Evolutionary conservation across 305 asterid species (phyloP).

Genomic region (Fraxinus baroniana): DNA sequence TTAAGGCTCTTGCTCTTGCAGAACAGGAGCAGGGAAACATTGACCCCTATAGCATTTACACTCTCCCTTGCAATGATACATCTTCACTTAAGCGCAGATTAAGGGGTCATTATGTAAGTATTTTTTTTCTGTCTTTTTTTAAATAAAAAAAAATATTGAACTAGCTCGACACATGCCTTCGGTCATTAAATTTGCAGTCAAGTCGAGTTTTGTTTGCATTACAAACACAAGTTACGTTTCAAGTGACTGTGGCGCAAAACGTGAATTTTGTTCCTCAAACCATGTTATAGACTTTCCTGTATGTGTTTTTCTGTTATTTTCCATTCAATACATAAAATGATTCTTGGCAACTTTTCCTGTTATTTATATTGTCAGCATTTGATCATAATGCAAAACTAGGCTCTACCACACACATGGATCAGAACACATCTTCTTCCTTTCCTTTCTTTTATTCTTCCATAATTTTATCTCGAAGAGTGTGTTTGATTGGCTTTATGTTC

Average conservation of each 20-base stretch:
- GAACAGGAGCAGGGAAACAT: constrained; percentile 75
- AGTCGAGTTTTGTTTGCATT: neutral
- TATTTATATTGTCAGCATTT: neutral
- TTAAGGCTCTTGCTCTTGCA: constrained; percentile 50
- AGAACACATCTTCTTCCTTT: neutral
- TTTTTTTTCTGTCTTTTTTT: neutral
- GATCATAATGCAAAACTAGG: neutral
- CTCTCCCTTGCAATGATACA: constrained; percentile 62
- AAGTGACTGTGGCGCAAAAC: neutral
- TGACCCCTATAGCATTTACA: constrained; percentile 85
- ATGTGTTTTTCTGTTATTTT: neutral
- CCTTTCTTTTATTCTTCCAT: neutral
- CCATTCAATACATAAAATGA: neutral
- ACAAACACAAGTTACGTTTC: neutral
- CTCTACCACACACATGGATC: neutral
- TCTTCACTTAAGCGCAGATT: constrained; percentile 52
- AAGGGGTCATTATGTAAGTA: constrained; percentile 84
- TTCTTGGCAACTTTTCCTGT: neutral
- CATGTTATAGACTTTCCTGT: neutral
- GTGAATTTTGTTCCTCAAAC: neutral
- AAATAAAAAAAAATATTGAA: neutral
- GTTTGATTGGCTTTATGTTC: no score
- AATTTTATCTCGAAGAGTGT: neutral
- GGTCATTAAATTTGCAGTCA: neutral
- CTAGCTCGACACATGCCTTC: neutral